Base-by-base conservation (phyloP, 2,329 filamentous ascomycete genomes). In the Nemania diffusa region DNA sequence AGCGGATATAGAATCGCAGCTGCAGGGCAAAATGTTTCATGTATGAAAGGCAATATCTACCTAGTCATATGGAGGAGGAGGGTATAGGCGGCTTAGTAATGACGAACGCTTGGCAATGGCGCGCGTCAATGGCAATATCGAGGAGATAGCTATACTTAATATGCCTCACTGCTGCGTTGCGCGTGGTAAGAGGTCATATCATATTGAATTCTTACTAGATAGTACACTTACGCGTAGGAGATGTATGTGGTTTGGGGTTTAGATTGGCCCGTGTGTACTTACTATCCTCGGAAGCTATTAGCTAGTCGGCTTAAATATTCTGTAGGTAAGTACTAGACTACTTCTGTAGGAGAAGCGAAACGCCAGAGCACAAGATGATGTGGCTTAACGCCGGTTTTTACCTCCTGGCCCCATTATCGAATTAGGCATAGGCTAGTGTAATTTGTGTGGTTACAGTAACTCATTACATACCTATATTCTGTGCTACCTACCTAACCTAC, bases 21-120 rank as follows among this genome's bases (percentile, higher is more conserved):
- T n/a, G 37, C 59, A 53, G 34, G n/a, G 42, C 50, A 22, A 32
- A 22, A 55, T 40, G 29, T 40, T 40, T 63, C 64, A 55, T 55
- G 52, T 55, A 46, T 4, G 8, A 17, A 7, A 22, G 4, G 37
- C 13, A 17, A 20, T 11, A 15, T 9, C 1, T 11, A 42, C 20
- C 15, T 26, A 17, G 29, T 24, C 22, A 64, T 27, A 40, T 26
- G 20, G 4, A 59, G 40, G 64, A 20, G 20, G 4, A 59, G 40
- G 64, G 15, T 57, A 56, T 37, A 64, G 37, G 52, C 27, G 29
- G 52, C 57, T 63, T 55, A 59, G 59, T 48, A 55, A 64, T 46
- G 17, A 22, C 5, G 9, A 50, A 50, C 17, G 29, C 65, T 64
- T 57, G 34, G 60, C 65, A 67, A 52, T 64, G 51, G 32, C 48